These are phyloP conservation scores for Chiua sp. DNA, from an alignment of 1,284 basidiomycete genomes.

Conservation along the genomic window DNA sequence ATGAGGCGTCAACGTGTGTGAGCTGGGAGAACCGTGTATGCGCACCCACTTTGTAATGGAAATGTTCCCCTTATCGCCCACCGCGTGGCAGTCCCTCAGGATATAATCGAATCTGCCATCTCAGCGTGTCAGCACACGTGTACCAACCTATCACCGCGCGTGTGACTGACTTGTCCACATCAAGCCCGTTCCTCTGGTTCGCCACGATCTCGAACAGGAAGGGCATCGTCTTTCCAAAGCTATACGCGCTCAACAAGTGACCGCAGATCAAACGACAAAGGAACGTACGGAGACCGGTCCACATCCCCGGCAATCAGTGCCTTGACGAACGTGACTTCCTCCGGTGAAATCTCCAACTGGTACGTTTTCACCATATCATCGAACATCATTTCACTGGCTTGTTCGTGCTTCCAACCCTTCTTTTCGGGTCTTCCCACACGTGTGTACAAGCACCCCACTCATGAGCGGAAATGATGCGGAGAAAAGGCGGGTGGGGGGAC, in stretches of 20 bases:
- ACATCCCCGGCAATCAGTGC: slow-evolving; percentile 56
- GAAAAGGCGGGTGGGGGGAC: slow-evolving; percentile 24
- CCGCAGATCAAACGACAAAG: background rate
- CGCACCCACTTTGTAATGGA: slow-evolving; percentile 44
- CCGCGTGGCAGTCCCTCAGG: slow-evolving; percentile 68
- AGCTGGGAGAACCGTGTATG: background rate
- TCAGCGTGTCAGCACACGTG: background rate
- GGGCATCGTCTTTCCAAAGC: slow-evolving; percentile 50
- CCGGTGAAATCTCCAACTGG: slow-evolving; percentile 43
- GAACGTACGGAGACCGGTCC: slow-evolving; percentile 42
- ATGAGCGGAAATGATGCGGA: background rate
- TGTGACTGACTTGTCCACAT: slow-evolving; percentile 73
- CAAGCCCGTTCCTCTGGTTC: slow-evolving; percentile 77
- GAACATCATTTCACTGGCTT: slow-evolving; percentile 65
- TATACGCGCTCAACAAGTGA: slow-evolving; percentile 6
- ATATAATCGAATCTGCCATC: slow-evolving; percentile 77
- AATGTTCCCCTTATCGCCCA: slow-evolving; percentile 66
- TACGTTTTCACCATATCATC: slow-evolving; percentile 55
- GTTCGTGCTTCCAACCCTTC: slow-evolving; percentile 56
- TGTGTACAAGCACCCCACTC: background rate
- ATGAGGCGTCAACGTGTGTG: background rate
- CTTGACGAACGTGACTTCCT: slow-evolving; percentile 53
- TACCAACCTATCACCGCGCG: background rate
- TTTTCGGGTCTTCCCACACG: slow-evolving; percentile 21
- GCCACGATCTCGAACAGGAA: slow-evolving; percentile 74